Base-by-base conservation (phyloP, 164 flowering plant species). In the Nelumbo lutea region DNA sequence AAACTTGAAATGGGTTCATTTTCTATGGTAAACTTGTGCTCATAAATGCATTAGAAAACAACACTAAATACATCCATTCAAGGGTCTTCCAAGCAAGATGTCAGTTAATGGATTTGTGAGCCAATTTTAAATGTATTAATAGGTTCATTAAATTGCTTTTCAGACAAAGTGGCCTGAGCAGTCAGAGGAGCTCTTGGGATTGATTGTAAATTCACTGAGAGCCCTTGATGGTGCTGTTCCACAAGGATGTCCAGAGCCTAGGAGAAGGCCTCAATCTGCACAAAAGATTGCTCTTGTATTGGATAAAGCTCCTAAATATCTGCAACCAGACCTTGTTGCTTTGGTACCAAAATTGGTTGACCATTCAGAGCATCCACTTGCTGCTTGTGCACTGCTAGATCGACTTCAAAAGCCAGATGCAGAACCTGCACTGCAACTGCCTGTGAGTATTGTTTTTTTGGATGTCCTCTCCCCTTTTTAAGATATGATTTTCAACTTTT, bases 251-350 rank as follows among this genome's bases (percentile, higher is more conserved):
- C 95, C 96, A 50, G 98, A 92, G 73, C 96, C 97, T 52, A 83
- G 90, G 74, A 79, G 97, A 65, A 77, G 94, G 73, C 97, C 96
- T 57, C 97, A 90, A 70, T 90, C 97, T 71, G 98, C 98, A 10
- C 88, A 86, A 70, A 96, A 91, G 81, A 93, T 96, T 73, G 86
- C 98, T 76, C 85, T 93, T 78, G 93, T 96, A 42, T 74, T 96
- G 76, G 99, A 96, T 78, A 96, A 87, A 79, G 98, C 99, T 84
- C 99, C 99, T 1, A 93, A 85, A 76, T 91, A 90, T 87, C 83
- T 96, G 63, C 96, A 96, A 70, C 82, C 89, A 15, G 98, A 96
- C 66, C 83, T 96, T 50, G 93, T 96, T 67, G 84, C 96, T 61
- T 73, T 96, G 64, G 95, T 93, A 6, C 99, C 99, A 15, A 96